Evolutionary conservation across 2,329 filamentous ascomycete species (phyloP), one percentile per base, ranked within the genome.

Genomic region (Sporothrix brunneoviolacea): DNA sequence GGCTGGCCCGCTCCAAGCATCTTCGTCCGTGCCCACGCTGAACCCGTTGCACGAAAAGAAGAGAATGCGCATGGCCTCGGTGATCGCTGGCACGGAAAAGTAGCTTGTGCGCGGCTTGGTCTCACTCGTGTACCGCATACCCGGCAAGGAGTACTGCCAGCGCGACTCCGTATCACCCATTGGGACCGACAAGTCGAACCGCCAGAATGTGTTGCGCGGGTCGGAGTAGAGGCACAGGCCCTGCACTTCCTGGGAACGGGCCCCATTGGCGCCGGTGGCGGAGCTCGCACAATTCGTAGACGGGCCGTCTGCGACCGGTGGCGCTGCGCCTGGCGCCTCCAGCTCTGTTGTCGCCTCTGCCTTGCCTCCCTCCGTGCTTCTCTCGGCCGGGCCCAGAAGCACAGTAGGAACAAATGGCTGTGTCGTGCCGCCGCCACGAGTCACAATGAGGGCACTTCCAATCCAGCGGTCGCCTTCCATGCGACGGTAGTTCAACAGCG

Each of bases 1-100:
- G 4, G 88, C 88, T n/a, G 89, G 86, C 0, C 93, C 93, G 62
- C 86, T 91, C 72, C 90, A 95, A 37, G 84, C 83, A 44, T 88
- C 82, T 54, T 93, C 82, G 64, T 95, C 86, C 4, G 89, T 91
- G 48, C 86, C 87, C 35, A 93, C 77, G 58, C 87, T 91, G 71
- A 98, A 98, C 15, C 93, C 94, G 66, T 98, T 98, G 71, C 93
- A 96, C 51, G 88, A 95, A 71, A 96, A 87, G 69, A 96, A 98
- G 88, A 97, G 95, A 63, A 96, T 87, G 64, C 95, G 89, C 91
- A 98, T 97, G 4, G 88, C 87, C 67, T 96, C 84, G 39, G 82
- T 80, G 52, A 76, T 74, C 12, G 87, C 88, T 12, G 93, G 91
- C 4, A 97, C 81, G 75, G 86, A 95, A 68, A 98, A 98, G 44